Percentiles rank a stretch among this genome's conserved stretches.
These are phyloP conservation scores for Ganoderma lucidum DNA, from an alignment of 1,284 basidiomycete genomes.

Conservation along the genomic window DNA sequence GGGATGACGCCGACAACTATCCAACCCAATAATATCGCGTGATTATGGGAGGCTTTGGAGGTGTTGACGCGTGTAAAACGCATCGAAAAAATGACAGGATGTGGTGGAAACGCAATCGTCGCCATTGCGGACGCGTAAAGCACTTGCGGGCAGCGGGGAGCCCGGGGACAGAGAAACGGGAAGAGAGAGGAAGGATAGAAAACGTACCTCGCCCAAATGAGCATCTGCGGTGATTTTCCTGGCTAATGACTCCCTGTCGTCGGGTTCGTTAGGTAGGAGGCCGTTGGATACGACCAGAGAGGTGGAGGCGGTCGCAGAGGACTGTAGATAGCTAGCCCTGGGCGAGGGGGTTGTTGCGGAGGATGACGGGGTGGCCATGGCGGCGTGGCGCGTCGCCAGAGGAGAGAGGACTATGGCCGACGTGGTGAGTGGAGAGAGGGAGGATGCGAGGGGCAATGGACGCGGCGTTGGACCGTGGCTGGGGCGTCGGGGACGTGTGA, in stretches of 20 bases:
- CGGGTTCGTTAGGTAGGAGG: constrained; percentile 54
- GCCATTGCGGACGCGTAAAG: neutral
- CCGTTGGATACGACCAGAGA: constrained; percentile 43
- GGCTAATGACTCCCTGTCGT: constrained; percentile 68
- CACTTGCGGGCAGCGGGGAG: constrained; percentile 4
- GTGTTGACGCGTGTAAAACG: constrained; percentile 13
- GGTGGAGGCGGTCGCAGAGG: constrained; percentile 47
- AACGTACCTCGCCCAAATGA: constrained; percentile 76
- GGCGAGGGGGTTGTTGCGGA: constrained; percentile 82
- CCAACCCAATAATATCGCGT: constrained; percentile 6
- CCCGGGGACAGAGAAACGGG: constrained; percentile 10
- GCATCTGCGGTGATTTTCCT: constrained; percentile 79
- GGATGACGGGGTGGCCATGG: constrained; percentile 79
- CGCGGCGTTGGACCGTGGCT: constrained; percentile 30
- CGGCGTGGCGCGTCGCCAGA: constrained; percentile 26
- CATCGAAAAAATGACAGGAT: constrained; percentile 3
- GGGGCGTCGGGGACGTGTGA: constrained; percentile 36
- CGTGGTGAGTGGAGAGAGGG: constrained; percentile 16
- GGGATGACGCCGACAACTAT: neutral
- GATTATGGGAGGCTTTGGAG: neutral
- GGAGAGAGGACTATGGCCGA: constrained; percentile 1
- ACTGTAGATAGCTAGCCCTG: constrained; percentile 65
- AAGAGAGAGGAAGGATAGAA: constrained; percentile 10
- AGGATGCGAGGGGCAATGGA: constrained; percentile 23
- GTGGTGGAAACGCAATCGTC: neutral